phyloP scores from a whole-genome alignment of 2,329 filamentous ascomycete species.

The Macrophomina phaseolina region DNA sequence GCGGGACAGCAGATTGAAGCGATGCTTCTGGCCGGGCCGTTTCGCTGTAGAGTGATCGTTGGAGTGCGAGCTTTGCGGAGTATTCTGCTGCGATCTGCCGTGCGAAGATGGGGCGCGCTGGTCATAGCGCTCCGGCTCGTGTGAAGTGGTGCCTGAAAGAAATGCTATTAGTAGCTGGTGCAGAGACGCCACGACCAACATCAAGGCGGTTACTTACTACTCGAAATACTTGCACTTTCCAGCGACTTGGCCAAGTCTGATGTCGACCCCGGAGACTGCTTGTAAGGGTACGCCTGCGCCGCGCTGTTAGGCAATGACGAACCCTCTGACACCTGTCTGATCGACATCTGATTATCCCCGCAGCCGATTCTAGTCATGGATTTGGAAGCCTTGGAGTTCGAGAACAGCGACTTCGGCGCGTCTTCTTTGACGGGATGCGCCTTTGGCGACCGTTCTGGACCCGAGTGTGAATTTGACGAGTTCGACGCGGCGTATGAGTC shows the following conservation, averaged over 20 bases:
- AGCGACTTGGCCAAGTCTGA: constrained; percentile 51
- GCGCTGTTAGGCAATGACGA: constrained; percentile 40
- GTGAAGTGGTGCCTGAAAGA: constrained; percentile 21
- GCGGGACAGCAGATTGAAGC: constrained; percentile 45
- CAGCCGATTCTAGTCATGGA: constrained; percentile 48
- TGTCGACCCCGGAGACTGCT: constrained; percentile 53
- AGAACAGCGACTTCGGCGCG: constrained; percentile 50
- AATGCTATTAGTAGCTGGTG: constrained; percentile 5
- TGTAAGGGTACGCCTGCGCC: constrained; percentile 52
- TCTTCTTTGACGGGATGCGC: constrained; percentile 46
- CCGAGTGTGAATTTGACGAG: background rate
- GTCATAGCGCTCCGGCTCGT: constrained; percentile 27
- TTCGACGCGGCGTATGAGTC: constrained; percentile 14
- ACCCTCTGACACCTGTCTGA: constrained; percentile 42
- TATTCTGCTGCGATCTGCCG: constrained; percentile 21
- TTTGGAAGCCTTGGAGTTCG: constrained; percentile 55
- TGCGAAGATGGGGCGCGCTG: constrained; percentile 25
- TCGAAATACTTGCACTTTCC: constrained; percentile 32
- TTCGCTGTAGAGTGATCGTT: constrained; percentile 13
- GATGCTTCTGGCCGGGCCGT: constrained; percentile 24
- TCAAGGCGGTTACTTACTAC: constrained; percentile 26
- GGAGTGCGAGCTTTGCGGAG: constrained; percentile 17
- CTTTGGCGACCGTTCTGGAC: constrained; percentile 20
- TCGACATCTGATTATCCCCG: constrained; percentile 30
- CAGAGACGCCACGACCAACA: background rate